These are phyloP conservation scores for Kodamaea derodonti DNA, from an alignment of 1,139 yeast genomes.

Conservation along the genomic window DNA sequence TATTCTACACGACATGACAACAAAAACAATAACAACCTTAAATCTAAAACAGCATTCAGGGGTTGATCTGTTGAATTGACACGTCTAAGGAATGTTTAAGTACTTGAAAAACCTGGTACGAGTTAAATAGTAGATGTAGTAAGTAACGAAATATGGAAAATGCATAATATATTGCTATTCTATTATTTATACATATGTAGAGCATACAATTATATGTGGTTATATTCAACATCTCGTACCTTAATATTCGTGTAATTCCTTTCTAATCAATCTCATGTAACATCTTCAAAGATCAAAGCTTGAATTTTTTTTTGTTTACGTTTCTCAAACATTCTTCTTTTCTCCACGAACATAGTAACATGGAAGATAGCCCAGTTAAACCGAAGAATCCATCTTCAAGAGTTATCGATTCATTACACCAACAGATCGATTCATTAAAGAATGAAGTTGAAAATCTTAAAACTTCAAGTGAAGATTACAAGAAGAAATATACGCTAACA, in stretches of 20 bases:
- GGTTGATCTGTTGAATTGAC: background rate
- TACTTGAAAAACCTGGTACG: too few species aligned
- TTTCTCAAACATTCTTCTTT: background rate
- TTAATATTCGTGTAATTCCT: too few species aligned
- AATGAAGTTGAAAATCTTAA: slow-evolving; percentile 46
- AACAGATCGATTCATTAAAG: slow-evolving; percentile 50
- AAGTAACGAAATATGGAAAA: too few species aligned
- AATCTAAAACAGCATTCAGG: background rate
- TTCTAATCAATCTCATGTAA: too few species aligned
- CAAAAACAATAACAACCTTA: slow-evolving; percentile 1
- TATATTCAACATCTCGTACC: too few species aligned
- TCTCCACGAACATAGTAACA: slow-evolving; percentile 1
- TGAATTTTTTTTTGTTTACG: background rate
- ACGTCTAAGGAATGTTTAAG: too few species aligned
- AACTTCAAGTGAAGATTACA: slow-evolving; percentile 33
- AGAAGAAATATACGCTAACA: slow-evolving; percentile 46
- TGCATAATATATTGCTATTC: too few species aligned
- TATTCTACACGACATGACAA: background rate
- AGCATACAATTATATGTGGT: too few species aligned
- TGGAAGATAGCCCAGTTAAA: slow-evolving; percentile 15
- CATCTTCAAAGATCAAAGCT: too few species aligned
- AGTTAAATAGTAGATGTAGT: too few species aligned
- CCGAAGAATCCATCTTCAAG: slow-evolving; percentile 32
- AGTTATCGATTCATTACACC: slow-evolving; percentile 57
- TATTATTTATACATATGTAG: too few species aligned